These are phyloP conservation scores for Phialophora verrucosa DNA, from an alignment of 2,329 filamentous ascomycete species.

Conservation along the genomic window DNA sequence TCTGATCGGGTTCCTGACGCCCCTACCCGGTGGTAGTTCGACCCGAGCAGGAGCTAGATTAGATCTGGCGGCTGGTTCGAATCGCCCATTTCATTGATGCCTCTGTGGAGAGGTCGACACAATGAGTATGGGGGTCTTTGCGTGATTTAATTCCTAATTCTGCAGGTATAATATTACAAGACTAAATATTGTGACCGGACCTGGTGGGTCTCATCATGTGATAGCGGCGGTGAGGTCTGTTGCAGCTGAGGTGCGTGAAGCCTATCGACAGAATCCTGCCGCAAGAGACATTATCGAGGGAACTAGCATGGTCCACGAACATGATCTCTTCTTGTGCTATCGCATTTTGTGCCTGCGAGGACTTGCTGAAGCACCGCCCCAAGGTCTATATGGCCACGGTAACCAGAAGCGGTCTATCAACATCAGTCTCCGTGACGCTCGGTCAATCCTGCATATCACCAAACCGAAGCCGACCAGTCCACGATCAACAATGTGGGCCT, in stretches of 20 bases:
- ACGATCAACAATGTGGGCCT: neutral
- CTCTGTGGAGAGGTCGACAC: slow-evolving; percentile 1
- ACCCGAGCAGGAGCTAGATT: neutral
- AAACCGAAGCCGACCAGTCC: neutral
- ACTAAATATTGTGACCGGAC: neutral
- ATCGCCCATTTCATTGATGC: slow-evolving; percentile 6
- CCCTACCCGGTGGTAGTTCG: slow-evolving; percentile 5
- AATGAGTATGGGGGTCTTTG: slow-evolving; percentile 10
- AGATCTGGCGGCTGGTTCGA: neutral
- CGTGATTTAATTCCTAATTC: slow-evolving; percentile 1
- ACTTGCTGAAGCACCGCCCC: neutral
- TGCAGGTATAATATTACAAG: neutral
- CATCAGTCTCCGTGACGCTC: neutral
- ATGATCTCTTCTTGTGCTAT: neutral
- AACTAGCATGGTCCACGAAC: neutral
- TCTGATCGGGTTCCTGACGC: slow-evolving; percentile 3
- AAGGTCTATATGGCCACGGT: neutral
- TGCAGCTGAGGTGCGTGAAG: neutral
- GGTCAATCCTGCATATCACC: neutral
- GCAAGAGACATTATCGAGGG: neutral
- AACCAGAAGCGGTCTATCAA: neutral
- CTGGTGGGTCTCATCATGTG: neutral
- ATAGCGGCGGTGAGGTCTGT: neutral
- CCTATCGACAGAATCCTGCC: neutral
- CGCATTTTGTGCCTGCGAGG: neutral